Percentiles rank a stretch among this genome's conserved stretches.
Conservation (phyloP, 139 green algal species). For the Closterium sp. region DNA sequence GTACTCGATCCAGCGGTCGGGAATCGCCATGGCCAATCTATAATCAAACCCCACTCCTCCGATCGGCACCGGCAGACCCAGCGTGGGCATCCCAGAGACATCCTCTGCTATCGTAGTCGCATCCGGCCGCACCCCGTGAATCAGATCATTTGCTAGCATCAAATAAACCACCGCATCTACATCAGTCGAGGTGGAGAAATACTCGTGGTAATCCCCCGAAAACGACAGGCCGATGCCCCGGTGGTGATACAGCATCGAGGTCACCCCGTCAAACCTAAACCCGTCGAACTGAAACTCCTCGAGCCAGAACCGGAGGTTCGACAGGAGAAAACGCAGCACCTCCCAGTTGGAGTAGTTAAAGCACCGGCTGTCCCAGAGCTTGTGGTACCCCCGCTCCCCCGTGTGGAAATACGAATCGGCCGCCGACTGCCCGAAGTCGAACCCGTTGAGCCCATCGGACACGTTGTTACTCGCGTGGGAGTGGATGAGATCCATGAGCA, state of each 20-base stretch:
- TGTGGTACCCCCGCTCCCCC: slow-evolving; percentile 83
- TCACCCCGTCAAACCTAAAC: slow-evolving; percentile 95
- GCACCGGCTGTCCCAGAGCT: slow-evolving; percentile 82
- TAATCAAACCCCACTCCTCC: slow-evolving; percentile 94
- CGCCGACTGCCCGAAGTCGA: slow-evolving; percentile 79
- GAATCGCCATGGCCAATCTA: slow-evolving; percentile 87
- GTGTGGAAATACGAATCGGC: slow-evolving; percentile 82
- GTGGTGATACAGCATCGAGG: slow-evolving; percentile 96
- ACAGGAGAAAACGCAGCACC: slow-evolving; percentile 81
- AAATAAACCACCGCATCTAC: slow-evolving; percentile 96
- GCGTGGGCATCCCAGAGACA: slow-evolving; percentile 89
- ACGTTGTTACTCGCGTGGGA: slow-evolving; percentile 83
- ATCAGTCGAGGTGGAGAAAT: slow-evolving; percentile 72
- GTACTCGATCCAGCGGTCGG: slow-evolving; percentile 85
- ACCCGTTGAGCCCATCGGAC: slow-evolving; percentile 83
- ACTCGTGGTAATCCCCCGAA: slow-evolving; percentile 78
- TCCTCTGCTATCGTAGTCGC: slow-evolving; percentile 90
- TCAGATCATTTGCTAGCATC: slow-evolving; percentile 68
- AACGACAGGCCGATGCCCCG: slow-evolving; percentile 87
- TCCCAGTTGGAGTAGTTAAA: slow-evolving; percentile 85
- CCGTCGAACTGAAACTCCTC: slow-evolving; percentile 95
- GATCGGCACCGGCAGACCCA: slow-evolving; percentile 82
- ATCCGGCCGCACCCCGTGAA: slow-evolving; percentile 70
- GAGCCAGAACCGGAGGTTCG: slow-evolving; percentile 92
- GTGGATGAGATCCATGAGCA: slow-evolving; percentile 94